phyloP scores from a whole-genome alignment of 805 yeast species.

The Spathaspora girioi region DNA sequence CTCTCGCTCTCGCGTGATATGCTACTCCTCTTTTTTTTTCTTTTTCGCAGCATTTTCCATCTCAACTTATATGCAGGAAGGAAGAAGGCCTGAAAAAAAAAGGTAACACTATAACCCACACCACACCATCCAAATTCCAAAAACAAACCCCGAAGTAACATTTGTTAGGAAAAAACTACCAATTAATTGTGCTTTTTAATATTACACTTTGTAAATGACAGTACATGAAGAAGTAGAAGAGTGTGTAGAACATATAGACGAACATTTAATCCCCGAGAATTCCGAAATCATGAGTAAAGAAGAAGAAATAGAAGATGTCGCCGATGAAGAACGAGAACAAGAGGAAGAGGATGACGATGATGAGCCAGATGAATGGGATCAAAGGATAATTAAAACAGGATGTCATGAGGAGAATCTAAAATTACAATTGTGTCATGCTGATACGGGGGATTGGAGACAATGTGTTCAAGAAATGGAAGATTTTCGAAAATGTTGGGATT shows the following conservation, averaged over 20 bases:
- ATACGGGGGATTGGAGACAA: slow-evolving; percentile 43
- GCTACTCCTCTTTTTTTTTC: background rate
- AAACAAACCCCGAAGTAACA: background rate
- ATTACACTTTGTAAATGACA: background rate
- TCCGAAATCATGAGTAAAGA: background rate
- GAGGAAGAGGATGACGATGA: slow-evolving; percentile 25
- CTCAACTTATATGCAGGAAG: background rate
- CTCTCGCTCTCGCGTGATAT: no score
- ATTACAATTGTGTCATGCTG: slow-evolving; percentile 43
- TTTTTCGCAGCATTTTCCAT: background rate
- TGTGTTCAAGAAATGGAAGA: slow-evolving; percentile 46
- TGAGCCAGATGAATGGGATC: slow-evolving; percentile 47
- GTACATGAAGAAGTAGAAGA: background rate
- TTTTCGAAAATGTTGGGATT: slow-evolving; percentile 62
- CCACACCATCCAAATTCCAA: background rate
- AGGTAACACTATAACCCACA: no score
- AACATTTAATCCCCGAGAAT: background rate
- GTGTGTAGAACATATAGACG: background rate
- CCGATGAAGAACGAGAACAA: background rate
- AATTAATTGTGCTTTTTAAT: no score
- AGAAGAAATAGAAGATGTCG: background rate
- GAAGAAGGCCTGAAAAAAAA: background rate
- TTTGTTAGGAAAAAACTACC: background rate
- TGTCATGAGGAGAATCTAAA: slow-evolving; percentile 39
- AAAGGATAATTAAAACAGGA: slow-evolving; percentile 42